Conservation (phyloP, 139 green algal genomes). For the Trebouxia sp. region DNA sequence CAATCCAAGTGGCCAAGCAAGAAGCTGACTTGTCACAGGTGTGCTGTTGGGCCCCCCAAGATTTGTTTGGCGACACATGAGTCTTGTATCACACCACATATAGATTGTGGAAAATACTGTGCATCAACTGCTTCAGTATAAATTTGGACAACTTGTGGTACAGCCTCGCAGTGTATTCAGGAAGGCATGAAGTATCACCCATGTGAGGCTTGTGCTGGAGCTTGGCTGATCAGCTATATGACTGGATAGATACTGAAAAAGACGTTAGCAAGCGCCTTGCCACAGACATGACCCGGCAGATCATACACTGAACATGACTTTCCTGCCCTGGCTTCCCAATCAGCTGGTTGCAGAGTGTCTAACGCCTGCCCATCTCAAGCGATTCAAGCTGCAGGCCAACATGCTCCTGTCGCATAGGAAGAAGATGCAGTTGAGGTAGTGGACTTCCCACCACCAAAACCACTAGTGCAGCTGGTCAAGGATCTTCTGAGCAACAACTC, state of each 20-base stretch:
- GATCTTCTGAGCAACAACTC: background rate
- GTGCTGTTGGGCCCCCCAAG: background rate
- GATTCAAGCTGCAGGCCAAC: background rate
- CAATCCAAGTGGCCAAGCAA: constrained; percentile 80
- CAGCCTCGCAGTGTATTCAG: too few species aligned
- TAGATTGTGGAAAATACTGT: too few species aligned
- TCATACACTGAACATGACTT: background rate
- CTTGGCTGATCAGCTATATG: too few species aligned
- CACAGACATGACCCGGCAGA: background rate
- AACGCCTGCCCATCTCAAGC: background rate
- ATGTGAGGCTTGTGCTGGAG: too few species aligned
- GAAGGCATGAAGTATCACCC: too few species aligned
- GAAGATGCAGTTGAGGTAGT: constrained; percentile 4
- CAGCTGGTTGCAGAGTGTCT: background rate
- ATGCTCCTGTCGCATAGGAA: background rate
- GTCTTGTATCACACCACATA: too few species aligned
- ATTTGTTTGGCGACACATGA: background rate
- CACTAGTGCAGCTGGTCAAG: background rate
- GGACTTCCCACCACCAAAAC: constrained; percentile 2
- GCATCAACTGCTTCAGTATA: too few species aligned
- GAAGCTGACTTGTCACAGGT: constrained; percentile 57
- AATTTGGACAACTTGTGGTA: too few species aligned
- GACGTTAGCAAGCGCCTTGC: background rate
- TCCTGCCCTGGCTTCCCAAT: background rate
- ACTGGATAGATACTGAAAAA: too few species aligned